Evolutionary conservation across 805 yeast genomes (phyloP).

Genomic region (Sporopachydermia lactativora): DNA sequence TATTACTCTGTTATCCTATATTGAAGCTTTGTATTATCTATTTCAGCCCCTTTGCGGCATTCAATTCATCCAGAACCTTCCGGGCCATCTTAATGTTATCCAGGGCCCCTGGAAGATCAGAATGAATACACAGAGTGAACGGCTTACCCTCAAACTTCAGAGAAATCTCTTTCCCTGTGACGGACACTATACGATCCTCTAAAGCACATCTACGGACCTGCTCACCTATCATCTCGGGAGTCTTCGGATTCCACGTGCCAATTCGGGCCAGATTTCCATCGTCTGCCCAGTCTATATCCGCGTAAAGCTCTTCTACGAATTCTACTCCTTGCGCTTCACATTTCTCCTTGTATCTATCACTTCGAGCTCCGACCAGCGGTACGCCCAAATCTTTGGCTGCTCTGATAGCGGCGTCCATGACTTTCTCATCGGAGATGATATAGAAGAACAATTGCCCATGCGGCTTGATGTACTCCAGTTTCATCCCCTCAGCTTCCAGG

Average conservation of each 20-base stretch:
- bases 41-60: constrained; percentile 7
- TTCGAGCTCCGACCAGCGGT: constrained; percentile 26
- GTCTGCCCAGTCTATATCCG: constrained; percentile 21
- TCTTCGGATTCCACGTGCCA: constrained; percentile 18
- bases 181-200: constrained; percentile 14
- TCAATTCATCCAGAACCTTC: constrained; percentile 18
- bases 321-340: constrained; percentile 21
- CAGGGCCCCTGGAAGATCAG: constrained; percentile 25
- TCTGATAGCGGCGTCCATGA: constrained; percentile 22
- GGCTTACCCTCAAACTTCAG: constrained; percentile 19
- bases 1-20: not conserved
- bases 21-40: not conserved
- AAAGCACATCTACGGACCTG: constrained; percentile 17
- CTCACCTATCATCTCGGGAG: constrained; percentile 20
- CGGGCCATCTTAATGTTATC: constrained; percentile 20
- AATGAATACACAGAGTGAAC: constrained; percentile 22
- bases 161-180: constrained; percentile 14
- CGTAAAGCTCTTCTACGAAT: constrained; percentile 24
- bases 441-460: constrained; percentile 27
- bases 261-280: constrained; percentile 20
- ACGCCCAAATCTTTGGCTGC: constrained; percentile 23
- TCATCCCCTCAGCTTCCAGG: constrained; percentile 22
- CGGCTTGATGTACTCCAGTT: constrained; percentile 22
- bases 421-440: constrained; percentile 21
- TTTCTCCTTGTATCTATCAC: constrained; percentile 16